Conservation (phyloP, 257 asterid species). For the Cruciata laevipes region DNA sequence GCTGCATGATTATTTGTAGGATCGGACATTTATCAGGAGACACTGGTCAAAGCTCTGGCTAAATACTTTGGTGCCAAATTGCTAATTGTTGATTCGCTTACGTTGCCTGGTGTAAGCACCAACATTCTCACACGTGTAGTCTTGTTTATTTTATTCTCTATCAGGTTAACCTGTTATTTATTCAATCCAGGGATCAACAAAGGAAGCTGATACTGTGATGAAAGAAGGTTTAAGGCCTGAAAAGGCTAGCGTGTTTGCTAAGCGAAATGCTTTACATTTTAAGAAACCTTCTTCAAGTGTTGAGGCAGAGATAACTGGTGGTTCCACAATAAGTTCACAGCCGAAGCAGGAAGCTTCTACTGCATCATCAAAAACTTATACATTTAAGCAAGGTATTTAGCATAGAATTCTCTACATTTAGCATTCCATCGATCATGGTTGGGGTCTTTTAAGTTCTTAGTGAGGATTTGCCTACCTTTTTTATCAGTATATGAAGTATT, state of each 20-base stretch:
- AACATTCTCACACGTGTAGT: conserved; percentile 3
- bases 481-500: neutral
- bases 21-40: conserved; percentile 88
- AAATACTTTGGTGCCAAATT: conserved; percentile 53
- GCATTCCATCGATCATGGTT: neutral
- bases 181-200: conserved; percentile 58
- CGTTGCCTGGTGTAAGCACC: conserved; percentile 66
- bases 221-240: conserved; percentile 67
- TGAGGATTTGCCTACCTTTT: neutral
- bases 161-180: conserved; percentile 2
- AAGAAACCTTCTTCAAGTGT: conserved; percentile 71
- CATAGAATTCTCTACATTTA: neutral
- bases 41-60: conserved; percentile 70
- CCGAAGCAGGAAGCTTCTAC: conserved; percentile 85
- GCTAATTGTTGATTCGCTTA: conserved; percentile 61
- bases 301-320: conserved; percentile 65
- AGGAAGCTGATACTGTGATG: conserved; percentile 53
- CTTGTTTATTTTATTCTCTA: conserved; percentile 6
- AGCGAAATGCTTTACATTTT: conserved; percentile 47
- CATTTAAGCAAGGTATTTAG: conserved; percentile 58
- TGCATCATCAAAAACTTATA: conserved; percentile 59
- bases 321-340: conserved; percentile 47
- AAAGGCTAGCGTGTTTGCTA: conserved; percentile 51
- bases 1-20: conserved; percentile 34
- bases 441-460: neutral